phyloP scores from a whole-genome alignment of 768 basidiomycete genomes.

The Suillus occidentalis region DNA sequence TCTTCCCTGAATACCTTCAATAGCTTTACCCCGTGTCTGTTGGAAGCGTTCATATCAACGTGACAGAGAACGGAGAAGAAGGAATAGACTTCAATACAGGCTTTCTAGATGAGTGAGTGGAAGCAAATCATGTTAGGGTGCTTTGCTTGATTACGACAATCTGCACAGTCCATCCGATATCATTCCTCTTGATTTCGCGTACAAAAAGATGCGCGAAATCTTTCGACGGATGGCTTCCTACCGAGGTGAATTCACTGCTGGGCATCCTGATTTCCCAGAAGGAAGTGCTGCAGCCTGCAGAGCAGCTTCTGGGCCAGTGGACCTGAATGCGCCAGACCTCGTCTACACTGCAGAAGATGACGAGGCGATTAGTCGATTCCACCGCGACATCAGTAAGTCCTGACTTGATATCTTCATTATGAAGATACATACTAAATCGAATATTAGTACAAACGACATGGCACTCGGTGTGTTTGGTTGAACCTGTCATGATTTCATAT shows the following conservation, averaged over 20 bases:
- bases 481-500: background rate
- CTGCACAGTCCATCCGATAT: slow-evolving; percentile 25
- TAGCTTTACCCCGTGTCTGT: slow-evolving; percentile 44
- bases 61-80: slow-evolving; percentile 40
- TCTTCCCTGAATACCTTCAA: background rate
- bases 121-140: background rate
- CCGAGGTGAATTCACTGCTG: slow-evolving; percentile 34
- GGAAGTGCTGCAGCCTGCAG: slow-evolving; percentile 30
- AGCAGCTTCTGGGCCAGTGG: slow-evolving; percentile 18
- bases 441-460: slow-evolving; percentile 29
- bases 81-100: slow-evolving; percentile 45
- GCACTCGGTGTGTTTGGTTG: slow-evolving; percentile 28
- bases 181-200: slow-evolving; percentile 25
- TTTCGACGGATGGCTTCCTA: slow-evolving; percentile 42
- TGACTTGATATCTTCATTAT: background rate
- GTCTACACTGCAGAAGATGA: slow-evolving; percentile 36
- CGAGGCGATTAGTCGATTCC: slow-evolving; percentile 32
- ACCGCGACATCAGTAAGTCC: slow-evolving; percentile 19
- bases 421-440: background rate
- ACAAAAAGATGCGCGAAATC: slow-evolving; percentile 29
- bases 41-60: slow-evolving; percentile 49
- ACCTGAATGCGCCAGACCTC: slow-evolving; percentile 30
- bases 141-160: background rate
- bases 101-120: slow-evolving; percentile 43
- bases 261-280: slow-evolving; percentile 23